Percentiles rank a stretch among this genome's conserved stretches.
Evolutionary conservation across 2,329 filamentous ascomycete species (phyloP).

Genomic region (Cladorrhinum sp.): DNA sequence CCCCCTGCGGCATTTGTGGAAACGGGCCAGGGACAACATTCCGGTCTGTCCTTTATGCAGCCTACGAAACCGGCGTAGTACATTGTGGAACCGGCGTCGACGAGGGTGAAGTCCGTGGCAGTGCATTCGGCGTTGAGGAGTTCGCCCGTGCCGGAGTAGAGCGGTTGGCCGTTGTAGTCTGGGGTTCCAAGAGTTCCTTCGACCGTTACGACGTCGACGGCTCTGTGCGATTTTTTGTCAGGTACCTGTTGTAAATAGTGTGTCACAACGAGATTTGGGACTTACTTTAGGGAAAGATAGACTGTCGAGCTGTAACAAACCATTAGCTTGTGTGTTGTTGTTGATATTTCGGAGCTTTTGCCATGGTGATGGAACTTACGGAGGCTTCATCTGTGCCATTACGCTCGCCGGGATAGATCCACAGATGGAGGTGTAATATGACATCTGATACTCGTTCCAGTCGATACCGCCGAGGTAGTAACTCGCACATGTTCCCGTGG

Average conservation of each 20-base stretch:
- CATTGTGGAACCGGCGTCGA: slow-evolving; percentile 28
- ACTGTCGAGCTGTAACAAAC: slow-evolving; percentile 16
- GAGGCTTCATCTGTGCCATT: slow-evolving; percentile 18
- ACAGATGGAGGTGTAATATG: slow-evolving; percentile 21
- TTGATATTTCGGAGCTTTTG: background rate
- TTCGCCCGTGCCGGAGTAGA: slow-evolving; percentile 23
- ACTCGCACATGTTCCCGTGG: slow-evolving; percentile 15
- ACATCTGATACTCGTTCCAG: slow-evolving; percentile 19
- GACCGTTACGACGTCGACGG: slow-evolving; percentile 22
- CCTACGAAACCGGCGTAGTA: slow-evolving; percentile 29
- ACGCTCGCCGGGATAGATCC: slow-evolving; percentile 21
- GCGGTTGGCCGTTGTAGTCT: slow-evolving; percentile 12
- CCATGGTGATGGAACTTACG: slow-evolving; percentile 16
- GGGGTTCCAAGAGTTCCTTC: slow-evolving; percentile 5
- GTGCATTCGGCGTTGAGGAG: slow-evolving; percentile 28
- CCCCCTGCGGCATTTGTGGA: slow-evolving; percentile 9
- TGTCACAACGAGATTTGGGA: too few species aligned
- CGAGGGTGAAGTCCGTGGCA: slow-evolving; percentile 27
- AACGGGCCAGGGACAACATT: slow-evolving; percentile 31
- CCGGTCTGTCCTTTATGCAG: slow-evolving; percentile 27
- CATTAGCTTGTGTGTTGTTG: too few species aligned
- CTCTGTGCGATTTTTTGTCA: too few species aligned
- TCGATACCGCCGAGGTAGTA: slow-evolving; percentile 14
- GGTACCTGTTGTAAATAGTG: too few species aligned
- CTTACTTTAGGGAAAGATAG: slow-evolving; percentile 26